Evolutionary conservation across 2,329 filamentous ascomycete species (phyloP).

Genomic region (Aspergillus fructus): DNA sequence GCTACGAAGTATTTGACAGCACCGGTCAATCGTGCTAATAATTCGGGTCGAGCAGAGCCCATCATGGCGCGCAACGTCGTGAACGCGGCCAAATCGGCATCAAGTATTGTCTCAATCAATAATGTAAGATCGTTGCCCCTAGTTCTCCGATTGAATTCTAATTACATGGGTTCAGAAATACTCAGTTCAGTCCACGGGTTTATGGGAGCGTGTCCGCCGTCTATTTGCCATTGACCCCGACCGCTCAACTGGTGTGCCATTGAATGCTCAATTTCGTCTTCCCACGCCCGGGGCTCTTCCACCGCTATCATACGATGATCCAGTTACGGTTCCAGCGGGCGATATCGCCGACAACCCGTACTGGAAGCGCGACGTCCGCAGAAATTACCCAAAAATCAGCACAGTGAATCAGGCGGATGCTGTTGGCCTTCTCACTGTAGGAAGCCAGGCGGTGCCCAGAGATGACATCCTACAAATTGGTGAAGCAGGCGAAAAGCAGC

Average conservation of each 20-base stretch:
- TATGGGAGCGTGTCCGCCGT: constrained; percentile 83
- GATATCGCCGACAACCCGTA: constrained; percentile 91
- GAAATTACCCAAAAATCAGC: constrained; percentile 77
- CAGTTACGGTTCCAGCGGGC: constrained; percentile 77
- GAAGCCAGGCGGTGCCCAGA: constrained; percentile 77
- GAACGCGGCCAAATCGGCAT: constrained; percentile 41
- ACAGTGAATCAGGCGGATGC: constrained; percentile 81
- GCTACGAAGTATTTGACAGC: background rate
- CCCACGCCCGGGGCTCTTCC: constrained; percentile 74
- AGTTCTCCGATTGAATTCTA: background rate
- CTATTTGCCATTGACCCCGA: constrained; percentile 78
- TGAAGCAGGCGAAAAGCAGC: constrained; percentile 68
- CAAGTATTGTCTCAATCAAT: constrained; percentile 36
- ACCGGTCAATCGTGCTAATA: constrained; percentile 1
- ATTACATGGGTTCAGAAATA: constrained; percentile 71
- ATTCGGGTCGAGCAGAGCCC: constrained; percentile 19
- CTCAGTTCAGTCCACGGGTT: constrained; percentile 81
- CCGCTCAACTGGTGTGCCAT: constrained; percentile 85
- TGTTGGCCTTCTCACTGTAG: constrained; percentile 79
- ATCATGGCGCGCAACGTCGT: constrained; percentile 38
- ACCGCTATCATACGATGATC: constrained; percentile 73
- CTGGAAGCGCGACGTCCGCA: constrained; percentile 89
- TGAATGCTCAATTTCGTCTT: constrained; percentile 90
- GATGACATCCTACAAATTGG: constrained; percentile 73
- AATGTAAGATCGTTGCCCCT: constrained; percentile 28